Conservation (phyloP, 345 rosid species). For the Dipteronia sinensis region DNA sequence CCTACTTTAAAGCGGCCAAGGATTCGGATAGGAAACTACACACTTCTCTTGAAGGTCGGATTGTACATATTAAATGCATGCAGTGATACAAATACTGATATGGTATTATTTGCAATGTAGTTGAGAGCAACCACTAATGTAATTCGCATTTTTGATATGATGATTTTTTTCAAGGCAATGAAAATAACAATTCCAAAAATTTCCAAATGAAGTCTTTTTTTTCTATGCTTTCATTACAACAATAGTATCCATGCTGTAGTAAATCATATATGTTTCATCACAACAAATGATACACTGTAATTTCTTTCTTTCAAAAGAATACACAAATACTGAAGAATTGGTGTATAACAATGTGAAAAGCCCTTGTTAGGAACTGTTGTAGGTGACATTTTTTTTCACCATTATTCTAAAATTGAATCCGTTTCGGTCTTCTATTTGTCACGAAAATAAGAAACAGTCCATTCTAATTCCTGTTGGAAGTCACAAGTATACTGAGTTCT, state of each 20-base stretch:
- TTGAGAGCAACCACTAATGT: not conserved
- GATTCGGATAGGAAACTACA: not conserved
- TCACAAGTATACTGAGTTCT: not conserved
- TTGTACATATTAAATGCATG: not conserved
- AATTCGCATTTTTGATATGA: not conserved
- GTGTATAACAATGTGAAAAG: not conserved
- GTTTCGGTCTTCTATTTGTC: not conserved
- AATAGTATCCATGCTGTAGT: not conserved
- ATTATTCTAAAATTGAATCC: not conserved
- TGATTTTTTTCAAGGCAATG: not conserved
- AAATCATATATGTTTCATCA: not conserved
- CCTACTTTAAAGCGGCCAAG: constrained; percentile 12
- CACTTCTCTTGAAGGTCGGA: not conserved
- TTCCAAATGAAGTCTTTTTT: not conserved
- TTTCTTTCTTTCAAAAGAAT: not conserved
- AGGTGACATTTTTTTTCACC: not conserved
- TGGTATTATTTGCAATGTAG: not conserved
- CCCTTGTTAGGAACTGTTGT: not conserved
- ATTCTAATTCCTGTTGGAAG: not conserved
- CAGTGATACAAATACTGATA: not conserved
- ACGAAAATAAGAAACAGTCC: not conserved
- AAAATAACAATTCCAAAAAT: not conserved
- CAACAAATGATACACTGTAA: not conserved
- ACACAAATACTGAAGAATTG: not conserved
- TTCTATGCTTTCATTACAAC: not conserved